Evolutionary conservation across 2,329 filamentous ascomycete genomes (phyloP), one percentile per base, ranked within the genome.

Genomic region (Colletotrichum liaoningense): DNA sequence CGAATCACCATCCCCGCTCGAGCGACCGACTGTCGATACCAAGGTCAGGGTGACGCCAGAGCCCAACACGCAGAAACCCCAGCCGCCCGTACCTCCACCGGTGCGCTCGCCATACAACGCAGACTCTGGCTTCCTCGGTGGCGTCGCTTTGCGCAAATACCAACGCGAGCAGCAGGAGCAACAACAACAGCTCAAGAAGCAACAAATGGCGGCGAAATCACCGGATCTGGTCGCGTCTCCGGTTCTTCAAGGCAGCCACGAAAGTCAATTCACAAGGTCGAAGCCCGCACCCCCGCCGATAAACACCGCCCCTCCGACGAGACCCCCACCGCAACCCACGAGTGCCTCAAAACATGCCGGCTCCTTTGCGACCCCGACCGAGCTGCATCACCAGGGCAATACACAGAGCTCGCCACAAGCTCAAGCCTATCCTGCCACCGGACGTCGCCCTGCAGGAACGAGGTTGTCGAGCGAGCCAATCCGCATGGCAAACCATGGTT

Each of bases 71-170:
- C 70, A 70, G 57, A 69, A 69, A 78, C 22, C 64, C 63, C 77
- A 79, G 72, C 75, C 78, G 67, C 78, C 74, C 60, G 78, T 76
- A 57, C 81, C 76, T 16, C 64, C 72, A 56, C 80, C 81, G 38
- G 79, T 77, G 35, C 79, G 78, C 38, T 80, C 81, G 4, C 79
- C 80, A 4, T 80, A 84, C 64, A 83, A 80, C 63, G 79, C 79
- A 7, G 81, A 83, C 28, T 83, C 84, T 1, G 83, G 86, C 14
- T 91, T 91, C 76, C 87, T 91, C 63, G 89, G 89, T 19, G 89
- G 89, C 3, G 79, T 89, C 14, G 88, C 88, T 4, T 79, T 90
- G 71, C 82, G 84, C 75, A 89, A 90, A 59, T 87, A 87, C 58
- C 85, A 85, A 24, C 83, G 85, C 56, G 84, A 83, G 19, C 75